Evolutionary conservation across 2,329 filamentous ascomycete species (phyloP).

Genomic region (Alternaria viburni): DNA sequence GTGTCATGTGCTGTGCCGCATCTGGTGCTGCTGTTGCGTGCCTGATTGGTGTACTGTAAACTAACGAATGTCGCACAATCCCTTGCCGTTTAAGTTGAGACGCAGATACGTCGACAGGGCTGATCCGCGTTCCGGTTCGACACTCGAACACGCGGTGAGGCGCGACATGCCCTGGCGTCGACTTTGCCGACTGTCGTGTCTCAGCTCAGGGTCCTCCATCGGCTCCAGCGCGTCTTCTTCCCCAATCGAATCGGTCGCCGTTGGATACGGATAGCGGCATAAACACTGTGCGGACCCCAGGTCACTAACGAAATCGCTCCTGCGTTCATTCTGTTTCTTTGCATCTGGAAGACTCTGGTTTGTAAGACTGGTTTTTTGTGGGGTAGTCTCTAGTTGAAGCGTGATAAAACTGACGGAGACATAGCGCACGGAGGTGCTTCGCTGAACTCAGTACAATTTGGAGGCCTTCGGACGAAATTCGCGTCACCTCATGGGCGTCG

Average conservation of each 20-base stretch:
- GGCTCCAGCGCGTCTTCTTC: neutral
- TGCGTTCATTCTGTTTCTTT: neutral
- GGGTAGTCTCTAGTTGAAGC: neutral
- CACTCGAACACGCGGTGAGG: neutral
- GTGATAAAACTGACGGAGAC: neutral
- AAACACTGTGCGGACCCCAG: neutral
- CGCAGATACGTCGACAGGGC: neutral
- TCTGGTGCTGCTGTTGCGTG: neutral
- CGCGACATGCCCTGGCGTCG: neutral
- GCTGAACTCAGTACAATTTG: neutral
- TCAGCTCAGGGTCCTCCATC: neutral
- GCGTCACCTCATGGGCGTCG: neutral
- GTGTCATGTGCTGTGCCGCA: constrained; percentile 4
- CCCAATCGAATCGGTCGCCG: neutral
- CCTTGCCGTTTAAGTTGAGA: constrained; percentile 1
- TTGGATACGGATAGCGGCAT: neutral
- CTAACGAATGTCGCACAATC: constrained; percentile 1
- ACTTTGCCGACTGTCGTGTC: neutral
- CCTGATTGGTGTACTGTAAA: constrained; percentile 1
- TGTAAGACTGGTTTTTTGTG: neutral
- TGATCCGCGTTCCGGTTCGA: neutral
- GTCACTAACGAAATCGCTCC: neutral
- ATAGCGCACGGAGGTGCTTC: neutral
- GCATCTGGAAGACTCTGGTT: neutral
- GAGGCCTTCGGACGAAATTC: neutral